Evolutionary conservation across 805 yeast species (phyloP).

Genomic region (Ascoidea rubescens): DNA sequence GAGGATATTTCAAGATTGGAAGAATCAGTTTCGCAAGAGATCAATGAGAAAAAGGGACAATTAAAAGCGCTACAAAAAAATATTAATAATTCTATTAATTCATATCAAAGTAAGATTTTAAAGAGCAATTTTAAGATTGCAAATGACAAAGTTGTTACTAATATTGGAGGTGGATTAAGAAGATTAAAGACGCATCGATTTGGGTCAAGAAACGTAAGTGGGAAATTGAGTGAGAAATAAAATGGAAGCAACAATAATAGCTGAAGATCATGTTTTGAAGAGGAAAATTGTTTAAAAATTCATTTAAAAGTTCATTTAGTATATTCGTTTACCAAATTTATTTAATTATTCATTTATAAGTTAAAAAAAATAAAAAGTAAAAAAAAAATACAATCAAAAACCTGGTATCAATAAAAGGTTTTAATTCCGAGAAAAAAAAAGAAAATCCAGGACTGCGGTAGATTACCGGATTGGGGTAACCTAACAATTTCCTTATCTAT

Average conservation of each 20-base stretch:
- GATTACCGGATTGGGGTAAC: too few species aligned
- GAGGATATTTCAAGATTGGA: background rate
- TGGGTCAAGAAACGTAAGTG: background rate
- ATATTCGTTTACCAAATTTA: too few species aligned
- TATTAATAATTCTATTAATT: background rate
- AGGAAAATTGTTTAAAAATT: slow-evolving; percentile 7
- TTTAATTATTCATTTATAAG: too few species aligned
- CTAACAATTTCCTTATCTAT: too few species aligned
- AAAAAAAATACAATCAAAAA: too few species aligned
- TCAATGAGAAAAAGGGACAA: too few species aligned
- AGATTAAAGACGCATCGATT: background rate
- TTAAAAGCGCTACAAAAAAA: too few species aligned
- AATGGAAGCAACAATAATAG: slow-evolving; percentile 1
- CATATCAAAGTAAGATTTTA: background rate
- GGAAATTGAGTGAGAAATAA: background rate
- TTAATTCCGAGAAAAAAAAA: too few species aligned
- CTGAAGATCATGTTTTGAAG: slow-evolving; percentile 8
- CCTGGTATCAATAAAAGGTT: too few species aligned
- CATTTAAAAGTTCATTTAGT: background rate
- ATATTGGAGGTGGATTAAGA: background rate
- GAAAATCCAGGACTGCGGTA: too few species aligned
- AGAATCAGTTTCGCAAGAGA: background rate
- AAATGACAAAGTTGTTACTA: background rate
- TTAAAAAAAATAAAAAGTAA: too few species aligned
- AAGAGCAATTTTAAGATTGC: background rate